These are phyloP conservation scores for Ambrosiella beaveri DNA, from an alignment of 2,329 filamentous ascomycete species.

Conservation along the genomic window DNA sequence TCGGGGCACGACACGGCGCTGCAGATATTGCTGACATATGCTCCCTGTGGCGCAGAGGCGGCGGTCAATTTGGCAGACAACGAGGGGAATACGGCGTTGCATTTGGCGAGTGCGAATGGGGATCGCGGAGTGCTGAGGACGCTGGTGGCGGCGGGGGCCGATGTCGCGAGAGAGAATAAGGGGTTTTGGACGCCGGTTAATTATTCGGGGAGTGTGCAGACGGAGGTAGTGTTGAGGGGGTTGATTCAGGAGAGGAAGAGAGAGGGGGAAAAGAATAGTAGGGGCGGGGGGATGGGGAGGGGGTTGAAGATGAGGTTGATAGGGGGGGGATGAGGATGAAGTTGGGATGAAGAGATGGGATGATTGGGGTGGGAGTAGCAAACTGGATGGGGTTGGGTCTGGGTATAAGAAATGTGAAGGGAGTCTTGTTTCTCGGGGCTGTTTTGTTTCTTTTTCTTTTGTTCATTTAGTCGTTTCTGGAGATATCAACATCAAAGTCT, in stretches of 20 bases:
- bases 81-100: constrained; percentile 71
- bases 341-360: neutral
- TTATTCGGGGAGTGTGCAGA: constrained; percentile 66
- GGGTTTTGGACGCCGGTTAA: constrained; percentile 72
- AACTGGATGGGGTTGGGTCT: neutral
- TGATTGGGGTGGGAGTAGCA: neutral
- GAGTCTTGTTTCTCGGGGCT: no score
- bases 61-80: constrained; percentile 43
- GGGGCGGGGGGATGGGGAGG: constrained; percentile 23
- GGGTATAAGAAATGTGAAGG: neutral
- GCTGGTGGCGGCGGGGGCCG: constrained; percentile 61
- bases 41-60: constrained; percentile 33
- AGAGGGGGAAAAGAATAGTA: constrained; percentile 25
- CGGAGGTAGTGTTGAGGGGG: constrained; percentile 69
- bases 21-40: constrained; percentile 47
- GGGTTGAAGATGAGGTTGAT: constrained; percentile 26
- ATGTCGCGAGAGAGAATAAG: constrained; percentile 52
- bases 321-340: neutral
- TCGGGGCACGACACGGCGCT: constrained; percentile 46
- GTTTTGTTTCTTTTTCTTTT: no score
- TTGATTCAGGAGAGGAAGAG: constrained; percentile 56
- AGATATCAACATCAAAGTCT: neutral
- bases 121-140: constrained; percentile 62
- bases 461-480: no score
- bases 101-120: constrained; percentile 71